A percentile compares a stretch with the other conserved stretches of the same genome.
Conservation (phyloP, 2,329 filamentous ascomycete genomes). For the Claviceps sp. region DNA sequence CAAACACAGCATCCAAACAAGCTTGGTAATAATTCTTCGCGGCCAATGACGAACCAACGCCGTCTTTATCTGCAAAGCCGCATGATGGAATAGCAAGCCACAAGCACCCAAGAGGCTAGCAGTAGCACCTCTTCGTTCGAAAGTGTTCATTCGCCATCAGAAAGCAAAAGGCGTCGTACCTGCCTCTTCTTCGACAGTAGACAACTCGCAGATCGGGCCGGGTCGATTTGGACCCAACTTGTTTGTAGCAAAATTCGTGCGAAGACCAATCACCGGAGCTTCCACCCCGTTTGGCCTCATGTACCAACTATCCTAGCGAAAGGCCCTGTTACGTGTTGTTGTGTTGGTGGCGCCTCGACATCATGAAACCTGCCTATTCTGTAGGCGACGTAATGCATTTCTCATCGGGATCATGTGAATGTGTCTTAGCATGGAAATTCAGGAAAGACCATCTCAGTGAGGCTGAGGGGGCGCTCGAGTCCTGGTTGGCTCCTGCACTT, state of each 20-base stretch:
- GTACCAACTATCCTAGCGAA: neutral
- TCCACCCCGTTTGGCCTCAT: neutral
- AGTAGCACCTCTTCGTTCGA: too few species aligned
- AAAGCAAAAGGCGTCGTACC: too few species aligned
- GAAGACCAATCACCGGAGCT: constrained; percentile 1
- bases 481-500: neutral
- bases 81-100: neutral
- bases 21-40: too few species aligned
- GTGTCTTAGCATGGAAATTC: neutral
- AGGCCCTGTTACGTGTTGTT: too few species aligned
- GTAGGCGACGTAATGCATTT: constrained; percentile 3
- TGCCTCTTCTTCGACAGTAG: too few species aligned
- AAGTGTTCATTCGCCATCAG: too few species aligned
- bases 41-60: neutral
- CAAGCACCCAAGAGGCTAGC: too few species aligned
- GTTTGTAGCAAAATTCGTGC: neutral
- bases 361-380: neutral
- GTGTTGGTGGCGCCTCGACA: neutral
- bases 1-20: too few species aligned
- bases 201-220: neutral
- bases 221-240: neutral
- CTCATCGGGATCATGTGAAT: constrained; percentile 1
- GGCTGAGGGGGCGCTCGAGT: neutral
- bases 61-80: neutral
- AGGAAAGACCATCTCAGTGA: neutral